Evolutionary conservation across 2,329 filamentous ascomycete genomes (phyloP).

Genomic region (Penicillium italicum): DNA sequence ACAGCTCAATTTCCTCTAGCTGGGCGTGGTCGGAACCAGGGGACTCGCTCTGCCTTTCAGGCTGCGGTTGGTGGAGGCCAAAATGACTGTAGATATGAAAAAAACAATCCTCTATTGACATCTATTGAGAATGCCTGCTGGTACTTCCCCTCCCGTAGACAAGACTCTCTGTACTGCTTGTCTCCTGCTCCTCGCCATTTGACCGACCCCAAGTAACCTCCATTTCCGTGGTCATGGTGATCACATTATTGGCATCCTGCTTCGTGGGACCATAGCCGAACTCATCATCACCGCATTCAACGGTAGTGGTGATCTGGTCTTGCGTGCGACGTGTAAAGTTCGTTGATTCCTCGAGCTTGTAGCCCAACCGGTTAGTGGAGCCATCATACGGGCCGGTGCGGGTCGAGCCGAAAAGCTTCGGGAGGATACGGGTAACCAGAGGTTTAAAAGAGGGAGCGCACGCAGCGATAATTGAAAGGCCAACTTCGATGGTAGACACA

Average conservation of each 20-base stretch:
- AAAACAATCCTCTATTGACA: too few relatives aligned
- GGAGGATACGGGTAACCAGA: slow-evolving; percentile 1
- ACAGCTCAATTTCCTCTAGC: too few relatives aligned
- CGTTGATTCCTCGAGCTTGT: slow-evolving; percentile 3
- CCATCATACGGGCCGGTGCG: background rate
- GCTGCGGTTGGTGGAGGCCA: too few relatives aligned
- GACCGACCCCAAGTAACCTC: slow-evolving; percentile 9
- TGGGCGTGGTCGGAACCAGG: too few relatives aligned
- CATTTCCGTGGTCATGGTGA: slow-evolving; percentile 9
- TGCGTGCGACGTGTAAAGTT: background rate
- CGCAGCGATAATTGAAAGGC: slow-evolving; percentile 5
- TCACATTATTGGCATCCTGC: background rate
- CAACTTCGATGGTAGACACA: slow-evolving; percentile 8
- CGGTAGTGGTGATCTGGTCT: background rate
- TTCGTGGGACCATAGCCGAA: background rate
- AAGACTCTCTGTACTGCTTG: slow-evolving; percentile 7
- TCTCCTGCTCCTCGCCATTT: background rate
- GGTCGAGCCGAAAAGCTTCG: slow-evolving; percentile 1
- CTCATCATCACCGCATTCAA: background rate
- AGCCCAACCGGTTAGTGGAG: background rate
- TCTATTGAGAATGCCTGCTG: background rate
- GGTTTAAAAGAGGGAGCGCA: slow-evolving; percentile 9
- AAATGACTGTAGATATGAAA: too few relatives aligned
- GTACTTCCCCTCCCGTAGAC: background rate
- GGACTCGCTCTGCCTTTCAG: too few relatives aligned